Percentiles rank a stretch among this genome's conserved stretches.
phyloP scores from a whole-genome alignment of 352 stramenopile species.

The Hyaloperonospora brassicae region DNA sequence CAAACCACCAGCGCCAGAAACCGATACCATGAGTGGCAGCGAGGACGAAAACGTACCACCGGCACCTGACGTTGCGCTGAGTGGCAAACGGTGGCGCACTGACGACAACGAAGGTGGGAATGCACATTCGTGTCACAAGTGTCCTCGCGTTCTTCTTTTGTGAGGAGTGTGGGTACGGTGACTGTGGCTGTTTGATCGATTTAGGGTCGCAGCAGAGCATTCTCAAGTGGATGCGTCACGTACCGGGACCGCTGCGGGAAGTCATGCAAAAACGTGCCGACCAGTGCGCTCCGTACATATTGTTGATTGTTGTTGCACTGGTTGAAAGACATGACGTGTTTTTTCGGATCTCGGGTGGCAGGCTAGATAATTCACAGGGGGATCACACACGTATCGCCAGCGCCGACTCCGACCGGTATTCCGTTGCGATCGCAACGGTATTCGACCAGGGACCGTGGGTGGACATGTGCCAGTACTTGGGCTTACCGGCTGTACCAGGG shows the following conservation, averaged over 20 bases:
- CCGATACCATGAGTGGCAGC: conserved; percentile 16
- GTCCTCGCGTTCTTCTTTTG: not conserved
- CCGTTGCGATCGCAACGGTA: conserved; percentile 46
- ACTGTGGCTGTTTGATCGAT: conserved; percentile 14
- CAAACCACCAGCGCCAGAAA: not conserved
- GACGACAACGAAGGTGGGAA: conserved; percentile 10
- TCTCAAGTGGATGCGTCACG: conserved; percentile 65
- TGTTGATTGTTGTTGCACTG: not conserved
- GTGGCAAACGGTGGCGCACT: conserved; percentile 16
- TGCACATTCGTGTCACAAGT: not conserved
- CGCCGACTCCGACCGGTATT: conserved; percentile 35
- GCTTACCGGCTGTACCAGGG: conserved; percentile 38
- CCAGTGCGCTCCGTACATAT: conserved; percentile 20
- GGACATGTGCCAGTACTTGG: conserved; percentile 63
- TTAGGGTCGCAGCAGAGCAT: conserved; percentile 61
- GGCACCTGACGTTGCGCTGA: conserved; percentile 1
- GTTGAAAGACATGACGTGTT: not conserved
- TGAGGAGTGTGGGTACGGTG: not conserved
- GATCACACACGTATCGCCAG: conserved; percentile 30
- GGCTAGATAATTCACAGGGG: conserved; percentile 37
- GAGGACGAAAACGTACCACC: conserved; percentile 9
- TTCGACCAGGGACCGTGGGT: conserved; percentile 80
- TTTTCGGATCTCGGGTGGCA: conserved; percentile 10
- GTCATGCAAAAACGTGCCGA: conserved; percentile 66
- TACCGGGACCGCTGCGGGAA: conserved; percentile 63